Base-by-base conservation (phyloP, 2,329 filamentous ascomycete genomes). In the Diplocarpon rosae region DNA sequence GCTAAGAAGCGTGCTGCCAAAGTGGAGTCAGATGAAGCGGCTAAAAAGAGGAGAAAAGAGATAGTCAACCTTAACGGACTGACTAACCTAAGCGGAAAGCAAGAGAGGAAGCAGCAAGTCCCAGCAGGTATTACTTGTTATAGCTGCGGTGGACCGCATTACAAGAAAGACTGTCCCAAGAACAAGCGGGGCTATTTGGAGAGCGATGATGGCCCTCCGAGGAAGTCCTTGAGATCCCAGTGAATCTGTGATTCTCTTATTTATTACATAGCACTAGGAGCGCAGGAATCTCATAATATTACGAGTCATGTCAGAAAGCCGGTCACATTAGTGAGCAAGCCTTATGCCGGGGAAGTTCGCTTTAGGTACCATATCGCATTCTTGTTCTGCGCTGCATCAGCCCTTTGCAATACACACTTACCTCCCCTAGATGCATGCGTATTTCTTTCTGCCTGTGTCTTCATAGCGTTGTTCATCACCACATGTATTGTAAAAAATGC, bases 11-110 rank as follows among this genome's bases (percentile, higher is more conserved):
- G 70, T 39, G 65, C 65, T 20, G 70, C 72, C 47, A 66, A 67
- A 40, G 64, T 64, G 17, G 71, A 69, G 51, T 63, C 66, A 11
- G 64, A 66, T 51, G 68, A 76, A 52, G 62, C 80, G 14, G 72
- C 75, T 7, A 73, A 76, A 34, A 71, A 73, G 58, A 68, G 78
- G 36, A 72, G 75, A 55, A 78, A 78, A 61, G 82, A 80, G 60
- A 76, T 82, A 44, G 69, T 85, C 41, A 80, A 80, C 49, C 63
- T 86, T 45, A 81, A 81, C 56, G 69, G 69, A 17, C 59, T 80
- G 45, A 72, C 69, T 4, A 80, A 77, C 1, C 76, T 85, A 37
- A 84, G 80, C 47, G 68, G 68, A 32, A 61, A 63, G 33, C 43
- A 47, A 59, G 61, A 51, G 57, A 48, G 45, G 52, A 52, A 45